Evolutionary conservation across 2,329 filamentous ascomycete genomes (phyloP).

Genomic region (Ophiostoma pallidulum): DNA sequence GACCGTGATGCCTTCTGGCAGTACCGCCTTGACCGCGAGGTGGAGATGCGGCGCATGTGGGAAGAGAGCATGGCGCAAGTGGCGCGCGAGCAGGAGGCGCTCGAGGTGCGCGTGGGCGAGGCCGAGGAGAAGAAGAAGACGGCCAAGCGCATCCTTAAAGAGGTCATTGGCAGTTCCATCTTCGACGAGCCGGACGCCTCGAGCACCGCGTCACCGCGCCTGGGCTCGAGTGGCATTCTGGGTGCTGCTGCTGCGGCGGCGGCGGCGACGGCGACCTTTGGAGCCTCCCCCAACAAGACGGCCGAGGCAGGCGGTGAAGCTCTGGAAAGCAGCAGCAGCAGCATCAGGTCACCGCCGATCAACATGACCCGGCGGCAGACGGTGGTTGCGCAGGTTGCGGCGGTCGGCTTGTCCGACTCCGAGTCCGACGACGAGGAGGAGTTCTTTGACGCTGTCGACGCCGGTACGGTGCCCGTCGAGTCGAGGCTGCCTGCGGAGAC

Average conservation of each 20-base stretch:
- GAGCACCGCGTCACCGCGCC: conserved; percentile 5
- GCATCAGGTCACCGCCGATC: background rate
- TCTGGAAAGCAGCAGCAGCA: background rate
- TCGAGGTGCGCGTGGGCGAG: conserved; percentile 80
- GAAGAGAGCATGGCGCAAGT: conserved; percentile 98
- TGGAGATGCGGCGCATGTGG: conserved; percentile 90
- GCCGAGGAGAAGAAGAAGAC: conserved; percentile 82
- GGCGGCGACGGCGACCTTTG: conserved; percentile 20
- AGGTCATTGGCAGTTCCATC: conserved; percentile 57
- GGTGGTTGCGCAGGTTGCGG: conserved; percentile 52
- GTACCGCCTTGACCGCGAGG: conserved; percentile 83
- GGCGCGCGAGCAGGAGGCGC: conserved; percentile 84
- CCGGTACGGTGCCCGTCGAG: conserved; percentile 77
- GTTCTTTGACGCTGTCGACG: conserved; percentile 95
- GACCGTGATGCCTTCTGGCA: conserved; percentile 97
- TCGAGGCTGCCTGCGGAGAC: conserved; percentile 44
- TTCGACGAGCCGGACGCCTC: conserved; percentile 26
- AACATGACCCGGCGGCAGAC: conserved; percentile 50
- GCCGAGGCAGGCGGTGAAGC: too few relatives aligned
- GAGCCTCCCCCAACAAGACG: too few relatives aligned
- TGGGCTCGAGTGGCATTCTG: conserved; percentile 2
- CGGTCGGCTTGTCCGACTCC: conserved; percentile 66
- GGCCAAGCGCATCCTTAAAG: conserved; percentile 80
- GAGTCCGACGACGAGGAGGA: conserved; percentile 82
- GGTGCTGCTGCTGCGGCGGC: conserved; percentile 21